phyloP scores from a whole-genome alignment of 2,329 filamentous ascomycete species.

The Alternaria metachromatica region DNA sequence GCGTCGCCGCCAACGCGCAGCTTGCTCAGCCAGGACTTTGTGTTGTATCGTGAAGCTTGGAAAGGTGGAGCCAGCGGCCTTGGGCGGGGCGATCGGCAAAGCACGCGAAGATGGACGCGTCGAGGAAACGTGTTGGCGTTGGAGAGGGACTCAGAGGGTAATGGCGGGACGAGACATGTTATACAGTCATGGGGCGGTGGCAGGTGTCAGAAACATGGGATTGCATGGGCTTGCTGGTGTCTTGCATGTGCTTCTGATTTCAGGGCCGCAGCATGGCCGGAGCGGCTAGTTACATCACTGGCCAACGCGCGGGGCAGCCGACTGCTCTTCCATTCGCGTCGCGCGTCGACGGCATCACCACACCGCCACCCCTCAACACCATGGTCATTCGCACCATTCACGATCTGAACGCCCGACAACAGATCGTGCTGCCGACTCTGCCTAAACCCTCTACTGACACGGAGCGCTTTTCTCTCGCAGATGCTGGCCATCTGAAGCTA shows the following conservation, averaged over 20 bases:
- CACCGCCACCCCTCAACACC: not conserved
- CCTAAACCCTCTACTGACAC: constrained; percentile 5
- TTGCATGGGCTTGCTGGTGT: not conserved
- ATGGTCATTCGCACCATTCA: constrained; percentile 14
- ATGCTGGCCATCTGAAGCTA: constrained; percentile 26
- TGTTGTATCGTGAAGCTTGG: constrained; percentile 6
- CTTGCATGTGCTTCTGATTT: constrained; percentile 7
- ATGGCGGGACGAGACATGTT: not conserved
- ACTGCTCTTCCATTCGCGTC: not conserved
- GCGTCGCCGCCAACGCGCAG: constrained; percentile 19
- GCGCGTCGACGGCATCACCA: not conserved
- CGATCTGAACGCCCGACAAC: not conserved
- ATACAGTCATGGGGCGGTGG: constrained; percentile 1
- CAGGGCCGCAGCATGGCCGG: not conserved
- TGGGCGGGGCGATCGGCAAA: constrained; percentile 8
- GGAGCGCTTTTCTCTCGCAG: constrained; percentile 24
- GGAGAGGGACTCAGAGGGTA: not conserved
- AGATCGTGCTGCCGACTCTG: constrained; percentile 8
- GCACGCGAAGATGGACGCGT: constrained; percentile 13
- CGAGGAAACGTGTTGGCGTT: constrained; percentile 21
- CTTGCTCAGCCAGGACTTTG: constrained; percentile 28
- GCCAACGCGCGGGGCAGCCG: constrained; percentile 6
- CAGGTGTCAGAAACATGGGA: not conserved
- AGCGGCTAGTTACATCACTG: constrained; percentile 14
- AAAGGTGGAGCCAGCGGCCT: not conserved